Evolutionary conservation across 2,329 filamentous ascomycete genomes (phyloP).

Genomic region (Sporothrix pseudoabietina): DNA sequence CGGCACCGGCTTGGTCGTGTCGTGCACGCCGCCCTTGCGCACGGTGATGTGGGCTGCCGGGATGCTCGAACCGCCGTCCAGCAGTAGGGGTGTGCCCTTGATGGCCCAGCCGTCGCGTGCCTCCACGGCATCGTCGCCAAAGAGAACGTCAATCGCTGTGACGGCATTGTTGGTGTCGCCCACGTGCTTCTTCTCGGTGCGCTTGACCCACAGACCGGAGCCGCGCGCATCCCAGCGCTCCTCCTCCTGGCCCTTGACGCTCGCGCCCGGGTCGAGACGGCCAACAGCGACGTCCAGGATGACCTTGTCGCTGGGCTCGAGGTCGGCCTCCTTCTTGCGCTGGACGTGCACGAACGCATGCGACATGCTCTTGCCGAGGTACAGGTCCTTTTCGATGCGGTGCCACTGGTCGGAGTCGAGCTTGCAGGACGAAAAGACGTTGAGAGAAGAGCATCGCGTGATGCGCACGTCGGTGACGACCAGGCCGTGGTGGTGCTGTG

Average conservation of each 20-base stretch:
- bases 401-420: constrained; percentile 74
- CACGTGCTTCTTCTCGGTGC: constrained; percentile 69
- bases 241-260: constrained; percentile 55
- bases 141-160: constrained; percentile 82
- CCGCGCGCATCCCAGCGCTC: constrained; percentile 77
- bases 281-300: constrained; percentile 78
- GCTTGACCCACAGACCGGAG: constrained; percentile 79
- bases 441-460: constrained; percentile 72
- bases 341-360: constrained; percentile 81
- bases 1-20: constrained; percentile 68
- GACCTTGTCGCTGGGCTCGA: constrained; percentile 72
- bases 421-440: constrained; percentile 73
- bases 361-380: constrained; percentile 72
- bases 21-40: constrained; percentile 67
- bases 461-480: constrained; percentile 86
- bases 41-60: constrained; percentile 77
- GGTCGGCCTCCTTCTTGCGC: constrained; percentile 82
- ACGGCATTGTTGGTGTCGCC: constrained; percentile 74
- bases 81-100: constrained; percentile 69
- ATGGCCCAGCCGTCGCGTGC: constrained; percentile 84
- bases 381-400: constrained; percentile 86
- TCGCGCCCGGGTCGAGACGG: constrained; percentile 66
- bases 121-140: constrained; percentile 88
- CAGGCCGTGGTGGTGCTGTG: constrained; percentile 78
- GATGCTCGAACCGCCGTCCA: constrained; percentile 63